phyloP scores from a whole-genome alignment of 805 yeast genomes.

The Nakazawaea ernobii region DNA sequence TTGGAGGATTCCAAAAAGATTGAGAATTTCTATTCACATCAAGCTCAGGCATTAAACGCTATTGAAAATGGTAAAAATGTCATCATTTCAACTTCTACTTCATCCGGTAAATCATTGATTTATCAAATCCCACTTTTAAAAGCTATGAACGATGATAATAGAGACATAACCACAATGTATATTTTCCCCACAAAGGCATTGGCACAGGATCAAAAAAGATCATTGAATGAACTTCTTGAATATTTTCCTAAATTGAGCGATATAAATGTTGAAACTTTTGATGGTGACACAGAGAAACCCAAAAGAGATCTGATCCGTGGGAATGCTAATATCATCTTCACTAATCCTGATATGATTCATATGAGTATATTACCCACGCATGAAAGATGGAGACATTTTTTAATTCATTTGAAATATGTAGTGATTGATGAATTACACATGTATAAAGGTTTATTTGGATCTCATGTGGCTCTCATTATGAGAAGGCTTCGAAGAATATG shows the following conservation, averaged over 20 bases:
- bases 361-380: conserved; percentile 77
- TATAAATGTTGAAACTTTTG: conserved; percentile 71
- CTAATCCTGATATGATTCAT: conserved; percentile 94
- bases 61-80: conserved; percentile 56
- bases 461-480: conserved; percentile 84
- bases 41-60: conserved; percentile 66
- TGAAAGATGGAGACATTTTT: conserved; percentile 65
- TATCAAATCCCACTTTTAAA: conserved; percentile 82
- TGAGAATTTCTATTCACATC: conserved; percentile 68
- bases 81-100: conserved; percentile 89
- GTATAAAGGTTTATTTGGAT: conserved; percentile 87
- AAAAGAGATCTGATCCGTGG: conserved; percentile 49
- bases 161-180: conserved; percentile 64
- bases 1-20: conserved; percentile 43
- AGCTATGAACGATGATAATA: conserved; percentile 31
- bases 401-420: conserved; percentile 59
- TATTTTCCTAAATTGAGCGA: conserved; percentile 39
- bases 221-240: conserved; percentile 54
- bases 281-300: conserved; percentile 80
- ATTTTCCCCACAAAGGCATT: conserved; percentile 96
- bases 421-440: conserved; percentile 85
- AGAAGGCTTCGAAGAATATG: conserved; percentile 71
- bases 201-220: conserved; percentile 92
- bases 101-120: conserved; percentile 92
- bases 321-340: conserved; percentile 74